Conservation (phyloP, 140 eudicot species). For the Ambrosia hybrid region DNA sequence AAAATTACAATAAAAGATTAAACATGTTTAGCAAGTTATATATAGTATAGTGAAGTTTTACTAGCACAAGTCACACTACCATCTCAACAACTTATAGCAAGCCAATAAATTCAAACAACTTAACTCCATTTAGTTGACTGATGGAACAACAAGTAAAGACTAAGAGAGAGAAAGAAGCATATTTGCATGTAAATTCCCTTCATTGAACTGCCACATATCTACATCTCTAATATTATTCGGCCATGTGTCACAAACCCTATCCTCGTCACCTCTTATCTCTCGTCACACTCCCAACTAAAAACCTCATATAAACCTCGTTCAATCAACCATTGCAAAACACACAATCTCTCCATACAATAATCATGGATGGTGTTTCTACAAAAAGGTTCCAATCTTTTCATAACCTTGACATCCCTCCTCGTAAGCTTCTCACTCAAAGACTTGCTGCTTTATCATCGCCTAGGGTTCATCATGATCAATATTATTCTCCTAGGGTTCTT, state of each 20-base stretch:
- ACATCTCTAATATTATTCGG: constrained; percentile 43
- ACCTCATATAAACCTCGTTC: too few species aligned
- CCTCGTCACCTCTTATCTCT: constrained; percentile 3
- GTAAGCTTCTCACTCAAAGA: constrained; percentile 62
- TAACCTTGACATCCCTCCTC: constrained; percentile 73
- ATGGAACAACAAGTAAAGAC: neutral
- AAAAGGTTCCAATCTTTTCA: constrained; percentile 35
- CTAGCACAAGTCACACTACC: constrained; percentile 7
- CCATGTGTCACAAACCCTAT: constrained; percentile 48
- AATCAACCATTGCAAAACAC: neutral
- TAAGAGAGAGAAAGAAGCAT: constrained; percentile 3
- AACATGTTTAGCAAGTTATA: too few species aligned
- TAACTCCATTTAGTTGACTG: constrained; percentile 1
- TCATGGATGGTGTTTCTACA: constrained; percentile 42
- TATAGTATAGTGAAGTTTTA: neutral
- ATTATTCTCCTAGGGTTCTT: constrained; percentile 30
- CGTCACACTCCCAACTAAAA: neutral
- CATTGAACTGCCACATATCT: constrained; percentile 62
- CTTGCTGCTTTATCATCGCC: constrained; percentile 18
- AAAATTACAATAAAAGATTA: too few species aligned
- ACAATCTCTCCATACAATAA: neutral
- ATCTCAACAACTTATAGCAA: neutral
- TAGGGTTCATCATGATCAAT: neutral
- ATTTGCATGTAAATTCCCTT: constrained; percentile 39
- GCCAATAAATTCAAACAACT: constrained; percentile 8